A percentile compares a stretch with the other conserved stretches of the same genome.
These are phyloP conservation scores for Trichosphaerium sp. DNA, from an alignment of 78 protist genomes.

Conservation along the genomic window DNA sequence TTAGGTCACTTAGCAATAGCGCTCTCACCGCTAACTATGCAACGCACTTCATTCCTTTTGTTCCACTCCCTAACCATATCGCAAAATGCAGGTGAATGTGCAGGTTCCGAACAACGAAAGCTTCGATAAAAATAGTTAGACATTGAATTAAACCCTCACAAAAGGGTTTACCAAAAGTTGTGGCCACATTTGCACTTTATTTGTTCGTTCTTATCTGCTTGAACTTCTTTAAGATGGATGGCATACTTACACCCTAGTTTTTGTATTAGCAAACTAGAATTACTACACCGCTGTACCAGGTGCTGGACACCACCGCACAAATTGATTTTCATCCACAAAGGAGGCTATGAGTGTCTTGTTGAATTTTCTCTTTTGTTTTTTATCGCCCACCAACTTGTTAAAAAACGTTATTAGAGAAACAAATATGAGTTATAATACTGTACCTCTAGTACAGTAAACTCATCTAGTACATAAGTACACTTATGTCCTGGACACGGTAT, in stretches of 20 bases:
- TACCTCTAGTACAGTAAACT: neutral
- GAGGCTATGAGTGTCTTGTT: neutral
- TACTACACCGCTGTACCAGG: neutral
- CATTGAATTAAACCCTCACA: no score
- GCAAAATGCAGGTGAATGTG: neutral
- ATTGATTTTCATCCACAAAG: neutral
- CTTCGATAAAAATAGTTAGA: no score
- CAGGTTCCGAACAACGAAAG: neutral
- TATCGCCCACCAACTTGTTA: neutral
- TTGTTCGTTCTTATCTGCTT: neutral
- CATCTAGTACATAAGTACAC: neutral
- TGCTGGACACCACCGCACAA: neutral
- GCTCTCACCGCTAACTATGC: neutral
- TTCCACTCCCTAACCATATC: neutral
- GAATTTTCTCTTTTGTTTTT: neutral
- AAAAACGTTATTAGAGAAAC: neutral
- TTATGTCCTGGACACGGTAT: neutral
- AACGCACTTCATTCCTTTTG: neutral
- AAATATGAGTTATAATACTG: neutral
- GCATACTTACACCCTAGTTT: neutral
- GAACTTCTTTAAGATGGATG: neutral
- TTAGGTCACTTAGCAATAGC: neutral
- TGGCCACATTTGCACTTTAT: neutral
- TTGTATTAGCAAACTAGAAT: neutral
- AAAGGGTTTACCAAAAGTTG: no score